Conservation (phyloP, 495 filamentous ascomycete genomes). For the Talaromyces thailandensis region DNA sequence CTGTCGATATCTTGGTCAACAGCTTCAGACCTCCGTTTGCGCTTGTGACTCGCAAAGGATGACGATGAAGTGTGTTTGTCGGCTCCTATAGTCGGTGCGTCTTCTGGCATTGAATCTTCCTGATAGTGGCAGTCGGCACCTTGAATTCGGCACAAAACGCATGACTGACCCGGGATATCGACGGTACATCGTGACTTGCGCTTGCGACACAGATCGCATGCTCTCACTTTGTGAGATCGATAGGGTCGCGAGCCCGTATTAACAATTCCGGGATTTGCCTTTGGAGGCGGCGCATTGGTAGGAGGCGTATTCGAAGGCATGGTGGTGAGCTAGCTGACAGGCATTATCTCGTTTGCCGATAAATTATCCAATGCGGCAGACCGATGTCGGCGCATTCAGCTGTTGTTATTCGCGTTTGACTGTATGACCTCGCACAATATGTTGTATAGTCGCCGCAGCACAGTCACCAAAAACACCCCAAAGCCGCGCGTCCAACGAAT, state of each 20-base stretch:
- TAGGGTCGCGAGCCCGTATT: conserved; percentile 40
- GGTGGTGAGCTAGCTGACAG: background rate
- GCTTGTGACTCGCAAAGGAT: background rate
- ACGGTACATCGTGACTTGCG: conserved; percentile 44
- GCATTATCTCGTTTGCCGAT: background rate
- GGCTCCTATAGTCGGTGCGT: conserved; percentile 15
- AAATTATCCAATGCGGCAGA: background rate
- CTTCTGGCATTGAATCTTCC: conserved; percentile 25
- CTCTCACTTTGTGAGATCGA: conserved; percentile 42
- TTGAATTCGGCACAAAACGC: conserved; percentile 40
- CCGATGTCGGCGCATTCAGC: conserved; percentile 1
- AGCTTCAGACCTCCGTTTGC: conserved; percentile 2
- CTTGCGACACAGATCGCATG: conserved; percentile 43
- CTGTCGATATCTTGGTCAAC: background rate
- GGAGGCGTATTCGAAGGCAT: conserved; percentile 1
- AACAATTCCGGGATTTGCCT: conserved; percentile 9
- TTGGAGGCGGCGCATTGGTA: background rate
- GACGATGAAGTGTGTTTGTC: conserved; percentile 15
- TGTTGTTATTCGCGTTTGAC: background rate
- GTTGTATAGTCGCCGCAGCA: background rate
- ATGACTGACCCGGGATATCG: conserved; percentile 38
- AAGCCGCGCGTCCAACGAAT: background rate
- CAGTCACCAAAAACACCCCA: background rate
- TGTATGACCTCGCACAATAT: background rate
- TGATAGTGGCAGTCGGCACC: conserved; percentile 41